A percentile compares a stretch with the other conserved stretches of the same genome.
Evolutionary conservation across 2,329 filamentous ascomycete species (phyloP).

Genomic region (Hymenotorrendiella dingleyae): DNA sequence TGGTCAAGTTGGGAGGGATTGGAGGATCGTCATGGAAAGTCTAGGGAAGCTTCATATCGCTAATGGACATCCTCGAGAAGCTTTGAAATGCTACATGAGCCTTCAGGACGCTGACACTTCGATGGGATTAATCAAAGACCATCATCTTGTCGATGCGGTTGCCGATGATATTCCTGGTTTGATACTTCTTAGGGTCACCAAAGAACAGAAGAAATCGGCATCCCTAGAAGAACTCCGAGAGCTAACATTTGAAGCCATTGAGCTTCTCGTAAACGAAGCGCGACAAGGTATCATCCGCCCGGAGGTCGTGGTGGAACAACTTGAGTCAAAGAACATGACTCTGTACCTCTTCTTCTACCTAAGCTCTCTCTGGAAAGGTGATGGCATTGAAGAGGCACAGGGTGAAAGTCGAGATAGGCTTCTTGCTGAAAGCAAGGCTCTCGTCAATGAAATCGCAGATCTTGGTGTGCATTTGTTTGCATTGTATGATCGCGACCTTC

Average conservation of each 20-base stretch:
- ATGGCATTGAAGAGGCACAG: slow-evolving; percentile 51
- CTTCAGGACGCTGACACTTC: slow-evolving; percentile 88
- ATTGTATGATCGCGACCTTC: slow-evolving; percentile 67
- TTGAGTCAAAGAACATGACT: slow-evolving; percentile 60
- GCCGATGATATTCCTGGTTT: slow-evolving; percentile 86
- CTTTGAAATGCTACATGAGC: slow-evolving; percentile 80
- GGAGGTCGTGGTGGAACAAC: slow-evolving; percentile 69
- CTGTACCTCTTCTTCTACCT: slow-evolving; percentile 92
- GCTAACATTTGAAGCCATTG: slow-evolving; percentile 75
- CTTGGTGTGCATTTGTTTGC: slow-evolving; percentile 82
- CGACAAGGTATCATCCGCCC: slow-evolving; percentile 81
- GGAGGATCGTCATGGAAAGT: slow-evolving; percentile 82
- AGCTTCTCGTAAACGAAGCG: slow-evolving; percentile 83
- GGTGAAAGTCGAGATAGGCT: slow-evolving; percentile 51
- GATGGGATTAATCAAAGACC: slow-evolving; percentile 78
- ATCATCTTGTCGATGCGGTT: slow-evolving; percentile 84
- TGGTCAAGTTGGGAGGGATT: slow-evolving; percentile 69
- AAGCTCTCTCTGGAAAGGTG: slow-evolving; percentile 75
- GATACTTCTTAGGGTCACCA: slow-evolving; percentile 77
- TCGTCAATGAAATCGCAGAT: slow-evolving; percentile 85
- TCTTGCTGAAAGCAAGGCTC: slow-evolving; percentile 52
- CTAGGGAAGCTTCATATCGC: slow-evolving; percentile 81
- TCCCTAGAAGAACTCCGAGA: slow-evolving; percentile 67
- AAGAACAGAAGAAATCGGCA: slow-evolving; percentile 61
- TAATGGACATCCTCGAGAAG: slow-evolving; percentile 74